These are phyloP conservation scores for Tephrocybe sp. DNA, from an alignment of 768 basidiomycete genomes.

Conservation along the genomic window DNA sequence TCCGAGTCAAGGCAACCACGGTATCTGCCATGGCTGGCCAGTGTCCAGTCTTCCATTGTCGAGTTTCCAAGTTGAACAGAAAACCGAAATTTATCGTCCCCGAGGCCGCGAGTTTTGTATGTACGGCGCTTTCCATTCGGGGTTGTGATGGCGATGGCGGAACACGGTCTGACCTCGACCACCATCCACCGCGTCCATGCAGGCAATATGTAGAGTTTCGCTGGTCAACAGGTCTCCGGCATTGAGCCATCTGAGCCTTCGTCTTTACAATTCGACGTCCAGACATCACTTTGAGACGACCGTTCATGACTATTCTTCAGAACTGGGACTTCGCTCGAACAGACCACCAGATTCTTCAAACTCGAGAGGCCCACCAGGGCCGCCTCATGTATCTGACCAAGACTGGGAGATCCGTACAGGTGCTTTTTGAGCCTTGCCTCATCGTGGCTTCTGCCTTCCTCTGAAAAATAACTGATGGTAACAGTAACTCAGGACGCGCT, in stretches of 20 bases:
- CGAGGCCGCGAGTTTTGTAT: too few species aligned
- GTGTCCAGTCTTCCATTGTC: too few species aligned
- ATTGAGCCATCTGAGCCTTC: background rate
- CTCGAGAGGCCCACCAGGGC: conserved; percentile 18
- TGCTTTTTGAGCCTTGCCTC: conserved; percentile 22
- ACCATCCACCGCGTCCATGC: conserved; percentile 1
- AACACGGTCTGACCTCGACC: too few species aligned
- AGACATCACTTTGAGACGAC: background rate
- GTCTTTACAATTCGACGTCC: conserved; percentile 3
- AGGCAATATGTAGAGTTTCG: conserved; percentile 5
- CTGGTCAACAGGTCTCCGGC: background rate
- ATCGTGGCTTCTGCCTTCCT: background rate
- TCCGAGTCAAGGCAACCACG: too few species aligned
- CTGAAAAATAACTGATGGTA: conserved; percentile 6
- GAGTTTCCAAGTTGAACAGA: too few species aligned
- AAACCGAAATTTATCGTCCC: too few species aligned
- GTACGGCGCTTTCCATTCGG: too few species aligned
- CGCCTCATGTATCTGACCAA: conserved; percentile 51
- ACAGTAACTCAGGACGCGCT: conserved; percentile 52
- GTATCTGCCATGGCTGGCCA: too few species aligned
- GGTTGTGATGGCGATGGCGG: background rate
- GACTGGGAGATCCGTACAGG: conserved; percentile 83
- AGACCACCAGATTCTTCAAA: conserved; percentile 34
- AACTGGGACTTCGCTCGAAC: conserved; percentile 33
- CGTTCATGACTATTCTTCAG: background rate